Evolutionary conservation across 768 basidiomycete genomes (phyloP).

Genomic region (Phanerochaete sordida): DNA sequence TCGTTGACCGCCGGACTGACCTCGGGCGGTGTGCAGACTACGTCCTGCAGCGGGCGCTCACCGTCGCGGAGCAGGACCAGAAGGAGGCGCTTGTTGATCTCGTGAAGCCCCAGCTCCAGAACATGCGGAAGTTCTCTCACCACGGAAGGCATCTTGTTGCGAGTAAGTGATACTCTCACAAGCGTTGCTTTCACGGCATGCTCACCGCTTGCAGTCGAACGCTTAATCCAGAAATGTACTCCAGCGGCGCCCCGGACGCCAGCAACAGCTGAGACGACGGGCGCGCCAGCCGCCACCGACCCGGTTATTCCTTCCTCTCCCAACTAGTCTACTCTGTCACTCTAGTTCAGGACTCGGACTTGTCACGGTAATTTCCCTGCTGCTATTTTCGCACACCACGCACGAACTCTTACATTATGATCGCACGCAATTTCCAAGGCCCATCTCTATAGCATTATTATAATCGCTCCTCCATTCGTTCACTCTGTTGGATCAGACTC

Average conservation of each 20-base stretch:
- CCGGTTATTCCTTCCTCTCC: neutral
- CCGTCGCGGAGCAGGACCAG: slow-evolving; percentile 68
- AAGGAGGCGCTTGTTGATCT: slow-evolving; percentile 57
- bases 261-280: neutral
- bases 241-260: neutral
- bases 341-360: neutral
- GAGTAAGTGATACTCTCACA: slow-evolving; percentile 46
- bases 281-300: slow-evolving; percentile 3
- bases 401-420: slow-evolving; percentile 10
- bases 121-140: slow-evolving; percentile 68
- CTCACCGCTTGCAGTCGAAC: slow-evolving; percentile 49
- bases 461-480: slow-evolving; percentile 7
- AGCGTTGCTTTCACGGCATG: neutral
- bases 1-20: neutral
- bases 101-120: slow-evolving; percentile 64
- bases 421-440: slow-evolving; percentile 3
- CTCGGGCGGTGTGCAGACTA: slow-evolving; percentile 51
- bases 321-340: neutral
- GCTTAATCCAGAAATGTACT: slow-evolving; percentile 53
- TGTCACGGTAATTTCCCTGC: neutral
- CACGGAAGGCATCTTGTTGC: slow-evolving; percentile 81
- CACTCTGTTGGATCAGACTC: neutral
- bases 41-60: slow-evolving; percentile 77
- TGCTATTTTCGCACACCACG: neutral
- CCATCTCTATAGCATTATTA: neutral